Percentiles rank a stretch among this genome's conserved stretches.
phyloP scores from a whole-genome alignment of 176 grass and related monocot genomes.

The Secale cereale region DNA sequence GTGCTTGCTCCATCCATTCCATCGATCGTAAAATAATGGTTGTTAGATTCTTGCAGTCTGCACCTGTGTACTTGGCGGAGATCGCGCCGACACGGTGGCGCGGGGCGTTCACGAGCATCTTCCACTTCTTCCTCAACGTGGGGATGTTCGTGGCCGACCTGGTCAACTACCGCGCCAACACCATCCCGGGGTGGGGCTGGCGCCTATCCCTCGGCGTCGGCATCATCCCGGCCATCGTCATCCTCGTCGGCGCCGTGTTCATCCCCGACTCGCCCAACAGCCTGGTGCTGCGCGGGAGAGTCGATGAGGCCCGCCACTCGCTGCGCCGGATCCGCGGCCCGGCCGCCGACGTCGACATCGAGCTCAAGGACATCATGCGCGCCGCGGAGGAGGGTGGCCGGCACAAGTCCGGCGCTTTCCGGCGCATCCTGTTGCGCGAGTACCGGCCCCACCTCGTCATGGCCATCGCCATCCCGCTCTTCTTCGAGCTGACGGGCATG shows the following conservation, averaged over 20 bases:
- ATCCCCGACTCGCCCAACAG: constrained; percentile 51
- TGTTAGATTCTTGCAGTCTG: not conserved
- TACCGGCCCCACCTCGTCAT: constrained; percentile 41
- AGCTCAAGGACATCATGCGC: constrained; percentile 43
- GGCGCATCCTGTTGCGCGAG: constrained; percentile 27
- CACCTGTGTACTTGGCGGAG: constrained; percentile 49
- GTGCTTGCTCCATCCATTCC: not conserved
- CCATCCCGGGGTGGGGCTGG: constrained; percentile 37
- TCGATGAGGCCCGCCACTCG: constrained; percentile 18
- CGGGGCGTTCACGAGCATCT: constrained; percentile 47
- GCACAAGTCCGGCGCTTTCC: constrained; percentile 18
- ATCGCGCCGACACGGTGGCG: constrained; percentile 45
- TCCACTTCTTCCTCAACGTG: constrained; percentile 39
- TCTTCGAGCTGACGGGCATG: constrained; percentile 64
- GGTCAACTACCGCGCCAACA: constrained; percentile 48
- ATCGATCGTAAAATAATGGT: not conserved
- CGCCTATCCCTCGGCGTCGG: constrained; percentile 41
- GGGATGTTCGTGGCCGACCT: constrained; percentile 41
- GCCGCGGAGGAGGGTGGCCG: constrained; percentile 25
- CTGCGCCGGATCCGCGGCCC: constrained; percentile 37
- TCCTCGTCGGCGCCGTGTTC: constrained; percentile 21
- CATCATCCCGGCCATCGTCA: constrained; percentile 24
- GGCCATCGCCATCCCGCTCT: constrained; percentile 36
- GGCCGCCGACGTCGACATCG: not conserved
- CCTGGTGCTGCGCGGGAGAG: constrained; percentile 32